These are phyloP conservation scores for Bocquillonia castaneifolia DNA, from an alignment of 441 rosid species.

Conservation along the genomic window DNA sequence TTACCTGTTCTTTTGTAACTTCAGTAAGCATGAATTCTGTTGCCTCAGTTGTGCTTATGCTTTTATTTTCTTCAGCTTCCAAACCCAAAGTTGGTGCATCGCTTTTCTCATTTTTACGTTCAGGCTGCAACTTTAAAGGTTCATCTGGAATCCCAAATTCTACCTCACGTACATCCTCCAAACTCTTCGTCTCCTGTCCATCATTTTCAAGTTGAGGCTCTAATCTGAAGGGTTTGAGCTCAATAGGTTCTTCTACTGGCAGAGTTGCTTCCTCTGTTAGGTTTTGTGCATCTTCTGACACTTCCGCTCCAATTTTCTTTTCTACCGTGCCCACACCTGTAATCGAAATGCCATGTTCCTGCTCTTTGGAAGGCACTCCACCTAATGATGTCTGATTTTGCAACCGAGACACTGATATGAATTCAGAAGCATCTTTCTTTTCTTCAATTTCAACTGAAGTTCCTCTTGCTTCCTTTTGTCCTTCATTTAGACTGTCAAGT, in stretches of 20 bases:
- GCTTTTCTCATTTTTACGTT: slow-evolving; percentile 11
- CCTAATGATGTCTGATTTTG: background rate
- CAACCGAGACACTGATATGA: slow-evolving; percentile 15
- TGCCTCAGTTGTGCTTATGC: slow-evolving; percentile 22
- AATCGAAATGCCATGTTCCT: slow-evolving; percentile 15
- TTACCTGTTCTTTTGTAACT: slow-evolving; percentile 46
- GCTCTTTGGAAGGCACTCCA: slow-evolving; percentile 12
- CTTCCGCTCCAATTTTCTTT: slow-evolving; percentile 2
- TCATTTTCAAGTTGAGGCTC: slow-evolving; percentile 4
- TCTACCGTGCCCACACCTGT: slow-evolving; percentile 13
- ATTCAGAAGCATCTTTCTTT: slow-evolving; percentile 19
- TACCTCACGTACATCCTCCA: slow-evolving; percentile 4
- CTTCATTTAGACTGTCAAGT: slow-evolving; percentile 21
- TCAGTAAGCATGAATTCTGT: slow-evolving; percentile 28
- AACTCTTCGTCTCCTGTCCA: background rate
- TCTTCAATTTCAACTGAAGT: slow-evolving; percentile 19
- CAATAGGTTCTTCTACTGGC: slow-evolving; percentile 9
- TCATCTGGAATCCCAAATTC: slow-evolving; percentile 3
- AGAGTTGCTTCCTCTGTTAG: slow-evolving; percentile 11
- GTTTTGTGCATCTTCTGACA: slow-evolving; percentile 6
- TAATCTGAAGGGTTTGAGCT: slow-evolving; percentile 18
- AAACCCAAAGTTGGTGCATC: slow-evolving; percentile 11
- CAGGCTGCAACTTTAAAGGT: slow-evolving; percentile 13
- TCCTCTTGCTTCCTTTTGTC: slow-evolving; percentile 11
- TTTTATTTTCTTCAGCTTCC: slow-evolving; percentile 22